Percentiles rank a stretch among this genome's conserved stretches.
These are phyloP conservation scores for Cutaneotrichosporon daszewskae DNA, from an alignment of 1,284 basidiomycete species.

Conservation along the genomic window DNA sequence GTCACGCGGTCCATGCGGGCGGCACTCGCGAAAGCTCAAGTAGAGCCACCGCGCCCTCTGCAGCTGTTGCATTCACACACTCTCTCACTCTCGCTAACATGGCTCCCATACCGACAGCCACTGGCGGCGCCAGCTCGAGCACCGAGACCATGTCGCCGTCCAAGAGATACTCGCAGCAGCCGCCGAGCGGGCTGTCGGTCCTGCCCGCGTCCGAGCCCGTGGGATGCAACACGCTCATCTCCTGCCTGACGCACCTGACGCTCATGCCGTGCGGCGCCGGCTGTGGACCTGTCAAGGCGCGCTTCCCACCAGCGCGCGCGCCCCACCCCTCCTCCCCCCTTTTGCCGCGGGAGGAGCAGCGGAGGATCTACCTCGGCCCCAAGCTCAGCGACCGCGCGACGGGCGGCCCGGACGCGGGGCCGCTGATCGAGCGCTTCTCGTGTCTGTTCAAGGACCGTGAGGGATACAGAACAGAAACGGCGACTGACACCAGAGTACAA, in stretches of 20 bases:
- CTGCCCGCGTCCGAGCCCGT: slow-evolving; percentile 25
- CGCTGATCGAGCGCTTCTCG: slow-evolving; percentile 43
- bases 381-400: slow-evolving; percentile 41
- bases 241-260: slow-evolving; percentile 28
- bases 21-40: too few species aligned
- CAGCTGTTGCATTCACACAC: too few species aligned
- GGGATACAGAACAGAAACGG: slow-evolving; percentile 8
- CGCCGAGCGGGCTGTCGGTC: slow-evolving; percentile 20
- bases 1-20: too few species aligned
- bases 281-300: too few species aligned
- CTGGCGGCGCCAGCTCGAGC: too few species aligned
- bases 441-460: slow-evolving; percentile 44
- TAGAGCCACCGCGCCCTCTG: too few species aligned
- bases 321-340: too few species aligned
- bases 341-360: slow-evolving; percentile 34
- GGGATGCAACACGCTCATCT: slow-evolving; percentile 34
- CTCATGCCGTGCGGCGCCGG: too few species aligned
- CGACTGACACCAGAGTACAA: slow-evolving; percentile 32
- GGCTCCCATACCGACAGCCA: too few species aligned
- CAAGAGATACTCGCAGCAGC: slow-evolving; percentile 4
- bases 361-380: slow-evolving; percentile 37
- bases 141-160: too few species aligned
- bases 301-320: too few species aligned
- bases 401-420: slow-evolving; percentile 43
- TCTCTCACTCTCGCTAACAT: too few species aligned